Base-by-base conservation (phyloP, 306 rosid species). In the Lotus japonicus region DNA sequence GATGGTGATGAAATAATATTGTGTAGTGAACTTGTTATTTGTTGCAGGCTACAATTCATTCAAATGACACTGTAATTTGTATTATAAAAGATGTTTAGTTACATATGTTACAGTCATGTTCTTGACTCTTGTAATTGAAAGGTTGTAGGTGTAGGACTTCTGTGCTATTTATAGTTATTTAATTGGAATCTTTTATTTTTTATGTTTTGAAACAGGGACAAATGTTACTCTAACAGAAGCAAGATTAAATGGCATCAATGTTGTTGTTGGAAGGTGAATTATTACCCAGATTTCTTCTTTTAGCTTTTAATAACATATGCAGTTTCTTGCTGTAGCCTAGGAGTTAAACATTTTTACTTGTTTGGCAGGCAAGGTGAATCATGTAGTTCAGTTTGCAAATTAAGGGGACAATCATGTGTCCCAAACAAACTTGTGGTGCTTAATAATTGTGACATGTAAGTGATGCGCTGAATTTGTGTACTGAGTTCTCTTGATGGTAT, bases 381-480 rank as follows among this genome's bases (percentile, higher is more conserved):
- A 23, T 92, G 97, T 19, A 82, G 86, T 78, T 80, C 88, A 44
- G 94, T 82, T 81, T 92, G 98, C 94, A 90, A 85, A 81, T 82
- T 74, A 51, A 90, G 84, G 76, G 98, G 94, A 51, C 88, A 88
- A 72, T 88, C 90, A 5, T 92, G 98, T 57, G 97, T 92, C 72
- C 86, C 92, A 16, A 89, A 90, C 77, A 92, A 88, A 84, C 85
- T 92, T 48, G 57, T 61, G 64, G 92, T 88, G 73, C 96, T 92
- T 61, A 92, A 92, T 78, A 84, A 86, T 68, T 92, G 98, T 76
- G 90, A 90, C 72, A 58, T 88, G 98, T 92, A 84, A 88, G 98
- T 83, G 63, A 41, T 54, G 54, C 39, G 16, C 48, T 74, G 14
- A 46, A 41, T 56, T 53, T 73, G 49, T 39, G 7, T 58, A 42